These are phyloP conservation scores for Trichoderma semiorbis DNA, from an alignment of 2,329 filamentous ascomycete species.

Conservation along the genomic window DNA sequence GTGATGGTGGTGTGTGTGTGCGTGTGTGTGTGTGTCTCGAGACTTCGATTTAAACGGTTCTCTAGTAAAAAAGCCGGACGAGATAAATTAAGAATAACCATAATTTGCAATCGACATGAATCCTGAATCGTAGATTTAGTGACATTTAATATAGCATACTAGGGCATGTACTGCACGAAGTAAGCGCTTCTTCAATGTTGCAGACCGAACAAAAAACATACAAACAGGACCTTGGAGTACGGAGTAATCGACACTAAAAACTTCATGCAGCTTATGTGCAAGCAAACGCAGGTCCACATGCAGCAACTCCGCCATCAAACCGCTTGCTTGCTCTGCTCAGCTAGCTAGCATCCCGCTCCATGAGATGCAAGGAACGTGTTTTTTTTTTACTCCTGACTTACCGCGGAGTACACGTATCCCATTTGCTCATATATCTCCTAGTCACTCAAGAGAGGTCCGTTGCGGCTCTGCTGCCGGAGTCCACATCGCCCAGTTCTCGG, in stretches of 20 bases:
- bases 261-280: neutral
- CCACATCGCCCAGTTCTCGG: neutral
- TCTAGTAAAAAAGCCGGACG: neutral
- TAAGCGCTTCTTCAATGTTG: neutral
- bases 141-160: neutral
- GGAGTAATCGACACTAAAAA: neutral
- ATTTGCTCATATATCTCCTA: constrained; percentile 7
- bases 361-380: constrained; percentile 1
- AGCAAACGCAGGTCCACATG: constrained; percentile 12
- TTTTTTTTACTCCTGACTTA: neutral
- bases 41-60: neutral
- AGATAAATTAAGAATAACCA: neutral
- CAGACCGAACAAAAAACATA: too few species aligned
- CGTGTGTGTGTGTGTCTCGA: neutral
- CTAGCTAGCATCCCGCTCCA: neutral
- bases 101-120: neutral
- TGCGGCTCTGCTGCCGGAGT: neutral
- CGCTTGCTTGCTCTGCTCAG: neutral
- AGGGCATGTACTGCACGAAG: too few species aligned
- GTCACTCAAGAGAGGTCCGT: neutral
- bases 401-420: neutral
- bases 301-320: constrained; percentile 1
- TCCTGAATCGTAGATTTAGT: neutral
- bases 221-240: neutral
- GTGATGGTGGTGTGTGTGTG: neutral